Percentiles rank a stretch among this genome's conserved stretches.
phyloP scores from a whole-genome alignment of 768 basidiomycete species.

The Termitomyces sp. region DNA sequence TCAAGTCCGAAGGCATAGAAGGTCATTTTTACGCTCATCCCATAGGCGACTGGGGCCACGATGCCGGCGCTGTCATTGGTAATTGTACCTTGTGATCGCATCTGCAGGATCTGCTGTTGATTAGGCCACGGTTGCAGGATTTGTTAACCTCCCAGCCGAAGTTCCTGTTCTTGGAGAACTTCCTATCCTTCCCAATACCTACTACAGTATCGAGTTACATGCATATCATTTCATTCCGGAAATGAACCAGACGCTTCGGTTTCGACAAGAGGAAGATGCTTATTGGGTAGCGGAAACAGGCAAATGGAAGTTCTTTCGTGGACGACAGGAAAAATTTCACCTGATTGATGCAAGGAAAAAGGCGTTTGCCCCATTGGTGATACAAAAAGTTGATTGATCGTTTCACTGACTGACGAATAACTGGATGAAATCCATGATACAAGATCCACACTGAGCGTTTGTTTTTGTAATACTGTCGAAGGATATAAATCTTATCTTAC shows the following conservation, averaged over 20 bases:
- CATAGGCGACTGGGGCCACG: constrained; percentile 54
- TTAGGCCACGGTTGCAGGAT: constrained; percentile 23
- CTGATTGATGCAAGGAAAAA: constrained; percentile 3
- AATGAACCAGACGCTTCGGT: constrained; percentile 40
- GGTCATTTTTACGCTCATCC: constrained; percentile 51
- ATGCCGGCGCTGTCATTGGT: constrained; percentile 46
- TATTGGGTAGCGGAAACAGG: constrained; percentile 32
- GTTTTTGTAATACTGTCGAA: neutral
- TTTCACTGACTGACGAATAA: neutral
- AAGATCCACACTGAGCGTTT: neutral
- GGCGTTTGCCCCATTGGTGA: constrained; percentile 7
- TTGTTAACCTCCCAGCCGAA: constrained; percentile 36
- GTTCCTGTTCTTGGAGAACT: constrained; percentile 46
- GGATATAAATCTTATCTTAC: neutral
- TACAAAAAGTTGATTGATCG: constrained; percentile 19
- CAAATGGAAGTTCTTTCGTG: constrained; percentile 44
- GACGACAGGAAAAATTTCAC: constrained; percentile 36
- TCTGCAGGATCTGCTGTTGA: neutral
- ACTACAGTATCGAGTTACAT: constrained; percentile 50
- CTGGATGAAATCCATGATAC: neutral
- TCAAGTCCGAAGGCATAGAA: constrained; percentile 38
- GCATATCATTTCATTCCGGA: constrained; percentile 45
- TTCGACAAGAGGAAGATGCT: constrained; percentile 40
- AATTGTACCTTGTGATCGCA: constrained; percentile 8
- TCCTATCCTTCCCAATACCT: constrained; percentile 41